Conservation (phyloP, 495 filamentous ascomycete genomes). For the Annulohypoxylon nitens region DNA sequence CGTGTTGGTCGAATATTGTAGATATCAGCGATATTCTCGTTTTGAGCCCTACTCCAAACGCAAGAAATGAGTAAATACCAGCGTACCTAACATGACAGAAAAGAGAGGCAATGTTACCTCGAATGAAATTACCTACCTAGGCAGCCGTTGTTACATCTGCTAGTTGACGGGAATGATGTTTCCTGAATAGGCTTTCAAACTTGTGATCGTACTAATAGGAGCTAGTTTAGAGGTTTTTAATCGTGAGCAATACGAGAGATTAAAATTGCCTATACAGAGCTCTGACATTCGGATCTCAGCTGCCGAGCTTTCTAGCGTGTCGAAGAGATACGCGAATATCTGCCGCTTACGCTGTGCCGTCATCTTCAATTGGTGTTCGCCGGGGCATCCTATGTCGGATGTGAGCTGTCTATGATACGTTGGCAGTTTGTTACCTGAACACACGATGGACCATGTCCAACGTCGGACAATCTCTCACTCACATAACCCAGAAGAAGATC, state of each 20-base stretch:
- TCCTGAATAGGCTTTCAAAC: background rate
- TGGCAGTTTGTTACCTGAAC: background rate
- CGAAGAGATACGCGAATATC: background rate
- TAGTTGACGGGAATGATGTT: background rate
- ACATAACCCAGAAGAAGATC: background rate
- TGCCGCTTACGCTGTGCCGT: background rate
- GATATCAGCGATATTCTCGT: constrained; percentile 6
- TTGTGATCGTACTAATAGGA: background rate
- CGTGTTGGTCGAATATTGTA: constrained; percentile 17
- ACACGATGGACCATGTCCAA: background rate
- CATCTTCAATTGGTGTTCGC: constrained; percentile 1
- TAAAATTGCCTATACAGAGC: background rate
- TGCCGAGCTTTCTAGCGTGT: constrained; percentile 1
- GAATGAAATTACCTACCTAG: constrained; percentile 6
- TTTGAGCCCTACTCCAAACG: constrained; percentile 8
- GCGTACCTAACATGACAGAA: constrained; percentile 29
- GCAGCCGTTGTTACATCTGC: background rate
- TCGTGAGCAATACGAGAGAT: background rate
- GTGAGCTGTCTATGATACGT: constrained; percentile 9
- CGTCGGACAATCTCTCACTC: constrained; percentile 3
- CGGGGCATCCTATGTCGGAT: background rate
- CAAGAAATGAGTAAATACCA: constrained; percentile 7
- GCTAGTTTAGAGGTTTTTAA: background rate
- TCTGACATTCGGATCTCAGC: background rate
- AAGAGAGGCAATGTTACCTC: constrained; percentile 10